Conservation (phyloP, 2,329 filamentous ascomycete genomes). For the Alternaria novae-zelandiae region DNA sequence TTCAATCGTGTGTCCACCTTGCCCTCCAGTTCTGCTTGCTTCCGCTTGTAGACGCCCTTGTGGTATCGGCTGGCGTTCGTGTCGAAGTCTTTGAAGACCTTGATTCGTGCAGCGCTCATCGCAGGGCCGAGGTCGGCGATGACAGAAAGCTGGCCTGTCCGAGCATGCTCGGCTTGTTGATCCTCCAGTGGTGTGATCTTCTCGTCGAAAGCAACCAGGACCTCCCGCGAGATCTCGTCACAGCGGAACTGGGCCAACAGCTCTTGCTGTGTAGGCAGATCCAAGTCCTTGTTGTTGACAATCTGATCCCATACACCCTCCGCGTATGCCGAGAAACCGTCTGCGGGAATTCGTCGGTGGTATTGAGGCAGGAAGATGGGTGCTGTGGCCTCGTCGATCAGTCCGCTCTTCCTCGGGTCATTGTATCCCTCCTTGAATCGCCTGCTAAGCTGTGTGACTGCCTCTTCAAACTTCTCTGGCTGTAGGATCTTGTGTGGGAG, state of each 20-base stretch:
- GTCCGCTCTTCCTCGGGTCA: slow-evolving; percentile 66
- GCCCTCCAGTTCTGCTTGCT: slow-evolving; percentile 80
- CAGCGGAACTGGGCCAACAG: slow-evolving; percentile 95
- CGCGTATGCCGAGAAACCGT: slow-evolving; percentile 94
- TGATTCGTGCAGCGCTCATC: slow-evolving; percentile 74
- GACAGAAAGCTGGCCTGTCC: slow-evolving; percentile 74
- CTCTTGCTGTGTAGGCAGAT: slow-evolving; percentile 96
- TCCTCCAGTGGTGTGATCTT: slow-evolving; percentile 85
- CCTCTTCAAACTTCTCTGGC: slow-evolving; percentile 84
- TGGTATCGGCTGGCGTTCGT: slow-evolving; percentile 92
- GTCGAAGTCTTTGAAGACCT: slow-evolving; percentile 84
- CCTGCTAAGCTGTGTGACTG: slow-evolving; percentile 78
- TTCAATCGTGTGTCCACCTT: slow-evolving; percentile 92
- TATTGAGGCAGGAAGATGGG: slow-evolving; percentile 93
- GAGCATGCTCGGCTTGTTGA: slow-evolving; percentile 76
- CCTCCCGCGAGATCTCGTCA: slow-evolving; percentile 90
- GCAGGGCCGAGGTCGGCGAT: slow-evolving; percentile 75
- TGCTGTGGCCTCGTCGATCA: slow-evolving; percentile 73
- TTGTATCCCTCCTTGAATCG: slow-evolving; percentile 84
- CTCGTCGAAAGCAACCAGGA: slow-evolving; percentile 81
- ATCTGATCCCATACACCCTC: slow-evolving; percentile 98
- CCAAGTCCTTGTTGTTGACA: slow-evolving; percentile 97
- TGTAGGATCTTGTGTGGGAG: slow-evolving; percentile 97
- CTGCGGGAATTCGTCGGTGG: slow-evolving; percentile 92
- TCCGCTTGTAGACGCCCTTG: slow-evolving; percentile 90